Conservation (phyloP, 495 filamentous ascomycete genomes). For the Cairneyella variabilis region DNA sequence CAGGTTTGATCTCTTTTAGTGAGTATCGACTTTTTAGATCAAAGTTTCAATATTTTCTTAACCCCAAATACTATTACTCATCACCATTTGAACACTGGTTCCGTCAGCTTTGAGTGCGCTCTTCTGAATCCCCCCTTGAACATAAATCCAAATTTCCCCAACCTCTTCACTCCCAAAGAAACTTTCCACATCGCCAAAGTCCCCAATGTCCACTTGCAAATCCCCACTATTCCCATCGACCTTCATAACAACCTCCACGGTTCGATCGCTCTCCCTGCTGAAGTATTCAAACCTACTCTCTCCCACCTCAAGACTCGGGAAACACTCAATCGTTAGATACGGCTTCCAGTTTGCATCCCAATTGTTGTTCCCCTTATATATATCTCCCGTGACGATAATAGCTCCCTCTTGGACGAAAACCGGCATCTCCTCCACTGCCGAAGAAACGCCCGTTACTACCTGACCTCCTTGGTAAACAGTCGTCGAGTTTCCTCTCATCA, state of each 20-base stretch:
- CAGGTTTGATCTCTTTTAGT: too few relatives aligned
- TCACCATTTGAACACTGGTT: background rate
- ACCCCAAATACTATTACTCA: background rate
- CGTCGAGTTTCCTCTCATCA: constrained; percentile 18
- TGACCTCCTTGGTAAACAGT: too few relatives aligned
- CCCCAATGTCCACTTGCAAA: background rate
- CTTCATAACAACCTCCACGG: constrained; percentile 1
- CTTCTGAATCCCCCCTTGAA: background rate
- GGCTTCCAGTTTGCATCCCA: constrained; percentile 30
- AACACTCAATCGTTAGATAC: constrained; percentile 27
- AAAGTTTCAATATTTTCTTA: too few relatives aligned
- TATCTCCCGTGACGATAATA: constrained; percentile 28
- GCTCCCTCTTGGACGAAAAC: constrained; percentile 30
- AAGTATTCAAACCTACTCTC: constrained; percentile 23
- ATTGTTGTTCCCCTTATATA: constrained; percentile 29
- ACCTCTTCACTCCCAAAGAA: background rate
- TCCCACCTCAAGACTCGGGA: constrained; percentile 23
- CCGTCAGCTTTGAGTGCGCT: background rate
- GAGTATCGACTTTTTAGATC: too few relatives aligned
- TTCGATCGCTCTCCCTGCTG: constrained; percentile 6
- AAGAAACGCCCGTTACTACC: too few relatives aligned
- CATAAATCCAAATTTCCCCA: background rate
- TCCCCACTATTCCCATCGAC: background rate
- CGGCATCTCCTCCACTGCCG: constrained; percentile 19
- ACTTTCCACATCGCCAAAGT: background rate